These are phyloP conservation scores for Crithidia expoeki DNA, from an alignment of 208 protist species.

Conservation along the genomic window DNA sequence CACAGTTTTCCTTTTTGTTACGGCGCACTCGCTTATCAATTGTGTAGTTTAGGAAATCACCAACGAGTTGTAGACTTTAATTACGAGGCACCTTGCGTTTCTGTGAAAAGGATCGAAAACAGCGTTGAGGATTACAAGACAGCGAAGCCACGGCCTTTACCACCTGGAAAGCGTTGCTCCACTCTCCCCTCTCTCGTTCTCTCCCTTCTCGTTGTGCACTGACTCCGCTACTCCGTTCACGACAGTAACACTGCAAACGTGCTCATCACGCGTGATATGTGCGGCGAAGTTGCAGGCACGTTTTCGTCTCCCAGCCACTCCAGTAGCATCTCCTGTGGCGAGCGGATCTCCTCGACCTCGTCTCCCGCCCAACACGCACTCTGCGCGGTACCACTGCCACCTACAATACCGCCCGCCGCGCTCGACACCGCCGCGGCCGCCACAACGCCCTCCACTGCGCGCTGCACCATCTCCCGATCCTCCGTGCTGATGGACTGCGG, in stretches of 20 bases:
- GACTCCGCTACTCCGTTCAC: not conserved
- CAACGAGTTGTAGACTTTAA: too few relatives aligned
- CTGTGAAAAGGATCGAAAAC: too few relatives aligned
- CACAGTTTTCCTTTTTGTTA: too few relatives aligned
- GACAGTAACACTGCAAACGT: constrained; percentile 39
- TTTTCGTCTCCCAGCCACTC: constrained; percentile 69
- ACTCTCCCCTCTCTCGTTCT: too few relatives aligned
- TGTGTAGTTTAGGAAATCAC: too few relatives aligned
- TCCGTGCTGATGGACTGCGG: constrained; percentile 13
- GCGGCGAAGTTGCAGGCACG: constrained; percentile 32
- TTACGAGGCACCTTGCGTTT: too few relatives aligned
- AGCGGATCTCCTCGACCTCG: constrained; percentile 27
- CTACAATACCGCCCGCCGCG: not conserved
- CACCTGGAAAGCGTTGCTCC: too few relatives aligned
- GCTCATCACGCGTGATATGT: constrained; percentile 44
- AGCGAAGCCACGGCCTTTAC: too few relatives aligned
- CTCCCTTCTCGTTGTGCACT: not conserved
- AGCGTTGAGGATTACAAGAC: too few relatives aligned
- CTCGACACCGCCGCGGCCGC: too few relatives aligned
- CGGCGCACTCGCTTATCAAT: too few relatives aligned
- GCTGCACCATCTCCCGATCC: constrained; percentile 55
- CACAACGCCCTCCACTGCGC: constrained; percentile 22
- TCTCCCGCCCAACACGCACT: constrained; percentile 2
- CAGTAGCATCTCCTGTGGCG: constrained; percentile 58
- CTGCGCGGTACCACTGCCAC: not conserved